Base-by-base conservation (phyloP, 305 asterid species). In the Fraxinus albicans region DNA sequence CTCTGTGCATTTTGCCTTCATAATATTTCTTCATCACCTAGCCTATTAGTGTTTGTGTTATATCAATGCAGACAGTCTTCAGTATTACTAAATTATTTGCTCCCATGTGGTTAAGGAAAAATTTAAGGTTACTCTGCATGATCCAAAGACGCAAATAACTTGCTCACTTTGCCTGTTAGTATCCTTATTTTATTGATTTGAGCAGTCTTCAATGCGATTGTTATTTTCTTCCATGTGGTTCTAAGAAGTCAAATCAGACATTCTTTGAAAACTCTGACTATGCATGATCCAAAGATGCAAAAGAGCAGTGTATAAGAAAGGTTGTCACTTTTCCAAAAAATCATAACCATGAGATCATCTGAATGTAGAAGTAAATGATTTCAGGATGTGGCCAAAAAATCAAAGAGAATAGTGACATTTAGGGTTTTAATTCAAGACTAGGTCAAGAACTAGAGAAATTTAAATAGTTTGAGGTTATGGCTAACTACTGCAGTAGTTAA, bases 11-110 rank as follows among this genome's bases (percentile, higher is more conserved):
- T 84, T 17, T 13, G 63, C 23, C 25, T 65, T 78, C 75, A 40
- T 23, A 63, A 6, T 81, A 55, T 73, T 78, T 55, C 72, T 63
- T 40, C 63, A 70, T 80, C 80, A 33, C 34, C 58, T 77, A 58
- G 79, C 75, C 7, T 83, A 2, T 79, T 58, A 42, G 25, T 73
- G 5, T 65, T 72, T 35, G 31, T 17, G 31, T 73, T 79, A 40
- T 76, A 74, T 27, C 42, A 47, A 23, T 33, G 29, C 77, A 19
- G 76, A 42, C 70, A 60, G 31, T 21, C 70, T 60, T 60, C 33
- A 60, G 70, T 60, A 60, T 60, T 23, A 8, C 70, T 60, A 60
- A 60, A 60, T 60, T 21, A 60, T 60, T 21, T 60, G 33, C 70
- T 60, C 13, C 33, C 72, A 23, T 8, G 6, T 23, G 31, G 31